Percentiles rank a stretch among this genome's conserved stretches.
These are phyloP conservation scores for Colletotrichum ledebouriae DNA, from an alignment of 2,329 filamentous ascomycete species.

Conservation along the genomic window DNA sequence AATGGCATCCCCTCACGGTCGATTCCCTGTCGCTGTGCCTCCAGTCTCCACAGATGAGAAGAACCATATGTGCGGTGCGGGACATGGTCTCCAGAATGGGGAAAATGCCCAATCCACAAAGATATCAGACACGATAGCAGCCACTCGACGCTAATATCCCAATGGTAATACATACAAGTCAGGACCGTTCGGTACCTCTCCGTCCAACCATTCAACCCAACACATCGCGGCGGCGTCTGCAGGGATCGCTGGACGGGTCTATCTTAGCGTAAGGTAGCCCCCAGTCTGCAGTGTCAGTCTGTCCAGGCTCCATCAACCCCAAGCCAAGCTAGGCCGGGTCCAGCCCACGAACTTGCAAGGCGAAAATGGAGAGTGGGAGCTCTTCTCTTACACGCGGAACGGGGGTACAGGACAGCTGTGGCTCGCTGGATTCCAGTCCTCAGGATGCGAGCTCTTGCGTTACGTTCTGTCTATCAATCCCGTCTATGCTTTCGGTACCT, in stretches of 20 bases:
- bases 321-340: constrained; percentile 33
- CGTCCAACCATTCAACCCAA: constrained; percentile 20
- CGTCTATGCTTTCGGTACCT: constrained; percentile 8
- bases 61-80: constrained; percentile 23
- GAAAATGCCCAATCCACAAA: constrained; percentile 13
- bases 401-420: constrained; percentile 1
- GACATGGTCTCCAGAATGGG: constrained; percentile 26
- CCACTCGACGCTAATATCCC: constrained; percentile 3
- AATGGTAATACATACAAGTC: constrained; percentile 24
- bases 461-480: not conserved
- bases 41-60: constrained; percentile 11
- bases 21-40: constrained; percentile 8
- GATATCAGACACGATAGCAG: constrained; percentile 29
- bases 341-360: constrained; percentile 32
- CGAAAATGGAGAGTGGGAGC: constrained; percentile 9
- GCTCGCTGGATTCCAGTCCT: constrained; percentile 14
- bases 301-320: constrained; percentile 9
- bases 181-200: constrained; percentile 20
- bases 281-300: constrained; percentile 10
- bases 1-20: constrained; percentile 7
- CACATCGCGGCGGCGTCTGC: constrained; percentile 21
- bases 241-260: constrained; percentile 29
- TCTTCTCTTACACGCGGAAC: constrained; percentile 11
- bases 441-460: constrained; percentile 16
- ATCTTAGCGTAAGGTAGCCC: constrained; percentile 29